Conservation (phyloP, 139 green algal species). For the Haematococcus sp. region DNA sequence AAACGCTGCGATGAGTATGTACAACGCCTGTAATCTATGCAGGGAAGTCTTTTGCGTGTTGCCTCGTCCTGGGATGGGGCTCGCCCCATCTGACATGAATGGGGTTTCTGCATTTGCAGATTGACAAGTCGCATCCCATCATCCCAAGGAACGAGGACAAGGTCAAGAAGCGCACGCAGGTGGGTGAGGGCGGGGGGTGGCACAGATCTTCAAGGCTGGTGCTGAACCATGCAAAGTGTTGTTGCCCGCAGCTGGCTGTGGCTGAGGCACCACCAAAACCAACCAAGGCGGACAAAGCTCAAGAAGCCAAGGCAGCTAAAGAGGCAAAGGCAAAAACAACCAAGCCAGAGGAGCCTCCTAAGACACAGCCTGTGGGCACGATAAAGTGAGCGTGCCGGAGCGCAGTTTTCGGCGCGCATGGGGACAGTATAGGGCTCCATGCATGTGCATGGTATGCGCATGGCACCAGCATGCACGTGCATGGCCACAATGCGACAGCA, state of each 20-base stretch:
- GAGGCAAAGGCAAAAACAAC: constrained; percentile 1
- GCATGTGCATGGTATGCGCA: too few relatives aligned
- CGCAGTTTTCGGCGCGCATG: too few relatives aligned
- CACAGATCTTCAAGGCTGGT: not conserved
- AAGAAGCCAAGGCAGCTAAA: constrained; percentile 23
- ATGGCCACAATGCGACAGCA: too few relatives aligned
- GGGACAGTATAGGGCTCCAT: too few relatives aligned
- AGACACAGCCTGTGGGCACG: not conserved
- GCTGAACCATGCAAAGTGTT: not conserved
- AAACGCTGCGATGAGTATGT: too few relatives aligned
- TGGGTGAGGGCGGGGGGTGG: not conserved
- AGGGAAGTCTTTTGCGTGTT: not conserved
- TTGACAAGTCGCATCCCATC: constrained; percentile 81
- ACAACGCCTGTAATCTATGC: not conserved
- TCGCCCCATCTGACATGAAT: not conserved
- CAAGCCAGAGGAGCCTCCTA: constrained; percentile 11
- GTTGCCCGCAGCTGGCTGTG: constrained; percentile 14
- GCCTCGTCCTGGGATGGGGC: not conserved
- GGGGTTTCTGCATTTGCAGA: constrained; percentile 46
- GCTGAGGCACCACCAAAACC: constrained; percentile 8
- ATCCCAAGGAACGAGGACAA: constrained; percentile 76
- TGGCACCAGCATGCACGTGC: too few relatives aligned
- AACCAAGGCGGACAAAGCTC: constrained; percentile 14
- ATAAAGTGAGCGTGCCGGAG: too few relatives aligned
- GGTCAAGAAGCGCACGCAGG: constrained; percentile 50